phyloP scores from a whole-genome alignment of 2,329 filamentous ascomycete genomes.

The Cercospora zeina region DNA sequence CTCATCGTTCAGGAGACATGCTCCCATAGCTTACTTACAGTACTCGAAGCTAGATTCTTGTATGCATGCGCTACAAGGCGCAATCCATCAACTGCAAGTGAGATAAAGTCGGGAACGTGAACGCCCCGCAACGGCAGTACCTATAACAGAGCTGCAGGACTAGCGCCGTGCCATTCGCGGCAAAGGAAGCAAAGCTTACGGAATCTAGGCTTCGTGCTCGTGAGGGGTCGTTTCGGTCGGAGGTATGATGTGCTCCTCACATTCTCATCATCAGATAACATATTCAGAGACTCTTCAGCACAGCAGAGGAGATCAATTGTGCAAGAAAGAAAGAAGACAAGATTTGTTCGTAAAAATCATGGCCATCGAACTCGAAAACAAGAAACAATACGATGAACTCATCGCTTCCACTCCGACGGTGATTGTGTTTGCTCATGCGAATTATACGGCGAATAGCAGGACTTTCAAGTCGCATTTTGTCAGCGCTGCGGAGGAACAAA shows the following conservation, averaged over 20 bases:
- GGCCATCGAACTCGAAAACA: constrained; percentile 7
- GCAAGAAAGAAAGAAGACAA: too few species aligned
- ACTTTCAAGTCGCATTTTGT: constrained; percentile 14
- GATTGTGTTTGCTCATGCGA: constrained; percentile 7
- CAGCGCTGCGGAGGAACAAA: not conserved
- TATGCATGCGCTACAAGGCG: not conserved
- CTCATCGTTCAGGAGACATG: constrained; percentile 16
- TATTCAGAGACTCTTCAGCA: too few species aligned
- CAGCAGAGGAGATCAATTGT: too few species aligned
- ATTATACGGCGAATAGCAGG: constrained; percentile 4
- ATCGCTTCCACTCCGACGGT: constrained; percentile 4
- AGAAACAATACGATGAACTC: constrained; percentile 14
- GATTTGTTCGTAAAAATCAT: not conserved
- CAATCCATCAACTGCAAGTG: not conserved
- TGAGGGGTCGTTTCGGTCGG: not conserved
- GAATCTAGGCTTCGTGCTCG: not conserved
- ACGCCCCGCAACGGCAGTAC: not conserved
- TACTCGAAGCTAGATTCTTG: not conserved
- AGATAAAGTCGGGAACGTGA: not conserved
- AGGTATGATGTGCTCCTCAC: not conserved
- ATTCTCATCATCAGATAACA: not conserved
- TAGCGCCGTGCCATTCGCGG: not conserved
- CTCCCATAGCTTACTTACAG: constrained; percentile 12
- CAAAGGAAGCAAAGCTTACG: constrained; percentile 5
- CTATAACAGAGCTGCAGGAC: not conserved